A percentile compares a stretch with the other conserved stretches of the same genome.
Conservation (phyloP, 768 basidiomycete genomes). For the Symmetrospora coprosmae region DNA sequence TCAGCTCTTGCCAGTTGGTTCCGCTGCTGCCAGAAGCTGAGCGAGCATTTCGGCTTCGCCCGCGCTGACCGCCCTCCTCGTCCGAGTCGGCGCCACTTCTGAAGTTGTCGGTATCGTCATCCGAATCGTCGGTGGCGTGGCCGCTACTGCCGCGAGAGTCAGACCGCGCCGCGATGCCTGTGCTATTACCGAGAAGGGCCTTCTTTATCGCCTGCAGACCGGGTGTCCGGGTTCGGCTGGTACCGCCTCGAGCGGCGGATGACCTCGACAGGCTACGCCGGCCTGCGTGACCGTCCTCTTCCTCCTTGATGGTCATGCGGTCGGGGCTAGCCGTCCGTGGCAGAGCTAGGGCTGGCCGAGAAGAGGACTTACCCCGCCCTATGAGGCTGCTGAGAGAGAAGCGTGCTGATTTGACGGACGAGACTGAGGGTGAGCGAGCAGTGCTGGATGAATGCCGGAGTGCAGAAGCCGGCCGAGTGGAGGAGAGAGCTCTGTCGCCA, state of each 20-base stretch:
- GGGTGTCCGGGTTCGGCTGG: slow-evolving; percentile 28
- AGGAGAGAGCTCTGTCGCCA: no score
- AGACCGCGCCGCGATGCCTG: background rate
- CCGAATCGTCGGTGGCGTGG: background rate
- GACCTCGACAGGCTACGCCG: background rate
- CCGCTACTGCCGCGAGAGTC: background rate
- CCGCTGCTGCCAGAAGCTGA: background rate
- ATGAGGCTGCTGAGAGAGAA: slow-evolving; percentile 12
- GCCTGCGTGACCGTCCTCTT: background rate
- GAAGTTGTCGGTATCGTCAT: background rate
- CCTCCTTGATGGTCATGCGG: background rate
- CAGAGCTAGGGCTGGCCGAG: no score
- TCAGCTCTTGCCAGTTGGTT: slow-evolving; percentile 59
- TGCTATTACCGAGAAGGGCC: background rate
- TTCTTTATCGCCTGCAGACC: slow-evolving; percentile 38
- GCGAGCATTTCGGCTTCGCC: background rate
- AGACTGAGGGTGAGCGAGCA: background rate
- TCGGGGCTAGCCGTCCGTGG: background rate
- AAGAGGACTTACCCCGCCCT: slow-evolving; percentile 14
- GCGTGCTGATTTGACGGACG: slow-evolving; percentile 5
- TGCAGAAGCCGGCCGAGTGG: no score
- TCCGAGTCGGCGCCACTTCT: slow-evolving; percentile 6
- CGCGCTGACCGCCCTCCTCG: slow-evolving; percentile 18
- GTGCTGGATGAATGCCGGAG: background rate
- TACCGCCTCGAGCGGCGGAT: background rate